Evolutionary conservation across 768 basidiomycete species (phyloP).

Genomic region (Rhodotorula paludigena): DNA sequence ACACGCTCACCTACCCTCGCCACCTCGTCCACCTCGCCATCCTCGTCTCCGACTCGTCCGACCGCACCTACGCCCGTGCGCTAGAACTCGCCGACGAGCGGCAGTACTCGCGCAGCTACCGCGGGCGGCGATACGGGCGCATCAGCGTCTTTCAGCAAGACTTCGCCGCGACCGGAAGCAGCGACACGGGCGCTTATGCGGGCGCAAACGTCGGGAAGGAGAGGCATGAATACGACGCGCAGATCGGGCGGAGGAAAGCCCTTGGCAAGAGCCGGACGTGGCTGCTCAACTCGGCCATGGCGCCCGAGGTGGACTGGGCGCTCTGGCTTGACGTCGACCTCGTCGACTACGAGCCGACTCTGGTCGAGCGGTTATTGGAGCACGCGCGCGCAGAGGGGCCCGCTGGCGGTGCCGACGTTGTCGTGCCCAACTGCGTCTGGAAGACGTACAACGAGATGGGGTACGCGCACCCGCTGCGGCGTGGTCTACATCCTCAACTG

Average conservation of each 20-base stretch:
- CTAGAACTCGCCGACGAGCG: conserved; percentile 32
- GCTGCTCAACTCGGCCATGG: conserved; percentile 7
- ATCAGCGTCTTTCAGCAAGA: conserved; percentile 16
- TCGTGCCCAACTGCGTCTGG: conserved; percentile 29
- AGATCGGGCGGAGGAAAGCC: conserved; percentile 4
- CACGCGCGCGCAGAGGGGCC: background rate
- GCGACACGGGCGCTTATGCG: background rate
- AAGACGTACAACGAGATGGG: conserved; percentile 35
- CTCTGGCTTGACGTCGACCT: conserved; percentile 41
- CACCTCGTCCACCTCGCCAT: conserved; percentile 24
- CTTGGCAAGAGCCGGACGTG: conserved; percentile 25
- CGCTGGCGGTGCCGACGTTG: background rate
- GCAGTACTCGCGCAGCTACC: conserved; percentile 3
- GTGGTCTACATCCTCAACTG: too few species aligned
- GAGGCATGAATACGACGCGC: conserved; percentile 6
- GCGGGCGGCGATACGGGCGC: background rate
- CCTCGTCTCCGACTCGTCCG: conserved; percentile 28
- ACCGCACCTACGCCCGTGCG: conserved; percentile 17
- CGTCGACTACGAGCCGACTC: conserved; percentile 22
- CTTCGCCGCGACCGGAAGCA: background rate
- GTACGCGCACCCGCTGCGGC: too few species aligned
- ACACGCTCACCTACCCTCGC: conserved; percentile 16
- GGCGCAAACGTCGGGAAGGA: conserved; percentile 12
- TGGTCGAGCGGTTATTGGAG: conserved; percentile 32
- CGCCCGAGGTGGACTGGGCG: conserved; percentile 35